Conservation (phyloP, 108 stramenopile species). For the Chaetoceros tenuissimus region DNA sequence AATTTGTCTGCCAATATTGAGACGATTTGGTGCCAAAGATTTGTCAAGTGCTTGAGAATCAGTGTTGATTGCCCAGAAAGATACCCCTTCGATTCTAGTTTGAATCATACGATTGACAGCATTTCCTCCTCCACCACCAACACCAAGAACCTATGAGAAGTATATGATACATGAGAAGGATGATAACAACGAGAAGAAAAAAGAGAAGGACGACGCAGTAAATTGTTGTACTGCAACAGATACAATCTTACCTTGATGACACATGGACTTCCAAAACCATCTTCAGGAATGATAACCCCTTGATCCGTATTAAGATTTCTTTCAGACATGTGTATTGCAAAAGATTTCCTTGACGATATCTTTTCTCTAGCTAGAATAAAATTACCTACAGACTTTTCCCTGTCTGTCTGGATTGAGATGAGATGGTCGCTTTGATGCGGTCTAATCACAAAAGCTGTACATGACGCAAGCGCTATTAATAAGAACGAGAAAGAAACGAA, state of each 20-base stretch:
- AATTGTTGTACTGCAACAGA: background rate
- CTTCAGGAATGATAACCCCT: slow-evolving; percentile 25
- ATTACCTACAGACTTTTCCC: no score
- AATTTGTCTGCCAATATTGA: slow-evolving; percentile 36
- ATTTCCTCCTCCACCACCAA: slow-evolving; percentile 67
- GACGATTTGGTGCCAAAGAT: slow-evolving; percentile 30
- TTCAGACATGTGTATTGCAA: no score
- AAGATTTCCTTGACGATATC: no score
- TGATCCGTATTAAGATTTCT: slow-evolving; percentile 3
- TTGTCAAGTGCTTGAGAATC: slow-evolving; percentile 51
- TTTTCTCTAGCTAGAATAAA: no score
- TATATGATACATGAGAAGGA: background rate
- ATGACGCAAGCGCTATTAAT: no score
- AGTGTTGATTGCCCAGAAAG: slow-evolving; percentile 58
- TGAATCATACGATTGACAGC: slow-evolving; percentile 36
- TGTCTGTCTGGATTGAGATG: no score
- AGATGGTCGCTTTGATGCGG: no score
- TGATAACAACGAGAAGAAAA: background rate
- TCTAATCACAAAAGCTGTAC: no score
- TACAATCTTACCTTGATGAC: slow-evolving; percentile 28
- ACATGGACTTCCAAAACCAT: slow-evolving; percentile 16
- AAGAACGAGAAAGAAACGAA: no score
- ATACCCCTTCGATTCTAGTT: slow-evolving; percentile 34
- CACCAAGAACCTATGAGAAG: slow-evolving; percentile 61
- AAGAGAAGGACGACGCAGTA: background rate